Evolutionary conservation across 345 rosid genomes (phyloP).

Genomic region (Eucalyptus marginata): DNA sequence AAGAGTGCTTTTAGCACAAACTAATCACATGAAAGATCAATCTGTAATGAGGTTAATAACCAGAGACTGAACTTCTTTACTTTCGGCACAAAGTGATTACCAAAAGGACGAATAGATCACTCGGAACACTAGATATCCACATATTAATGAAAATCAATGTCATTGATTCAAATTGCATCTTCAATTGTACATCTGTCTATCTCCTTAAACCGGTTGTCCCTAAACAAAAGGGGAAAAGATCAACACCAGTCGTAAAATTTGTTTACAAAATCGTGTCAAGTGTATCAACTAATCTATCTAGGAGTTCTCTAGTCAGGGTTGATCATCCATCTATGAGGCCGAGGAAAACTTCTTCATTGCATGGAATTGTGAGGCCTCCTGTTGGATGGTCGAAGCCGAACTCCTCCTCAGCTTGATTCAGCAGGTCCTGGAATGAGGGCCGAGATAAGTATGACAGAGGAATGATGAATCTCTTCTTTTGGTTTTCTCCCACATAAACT

Average conservation of each 20-base stretch:
- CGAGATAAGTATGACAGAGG: slow-evolving; percentile 28
- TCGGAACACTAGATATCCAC: neutral
- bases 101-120: neutral
- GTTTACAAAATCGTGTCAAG: neutral
- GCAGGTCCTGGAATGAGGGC: slow-evolving; percentile 28
- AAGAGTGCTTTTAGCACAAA: neutral
- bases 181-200: neutral
- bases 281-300: neutral
- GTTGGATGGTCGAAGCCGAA: slow-evolving; percentile 39
- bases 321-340: neutral
- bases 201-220: neutral
- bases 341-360: slow-evolving; percentile 24
- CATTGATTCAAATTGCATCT: neutral
- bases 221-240: neutral
- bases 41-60: neutral
- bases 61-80: neutral
- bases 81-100: neutral
- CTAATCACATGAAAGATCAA: neutral
- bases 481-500: slow-evolving; percentile 39
- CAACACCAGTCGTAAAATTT: neutral
- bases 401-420: slow-evolving; percentile 38
- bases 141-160: neutral
- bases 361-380: slow-evolving; percentile 48
- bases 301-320: neutral
- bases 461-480: slow-evolving; percentile 19